phyloP scores from a whole-genome alignment of 2,329 filamentous ascomycete genomes.

The Ceratocystis variospora region DNA sequence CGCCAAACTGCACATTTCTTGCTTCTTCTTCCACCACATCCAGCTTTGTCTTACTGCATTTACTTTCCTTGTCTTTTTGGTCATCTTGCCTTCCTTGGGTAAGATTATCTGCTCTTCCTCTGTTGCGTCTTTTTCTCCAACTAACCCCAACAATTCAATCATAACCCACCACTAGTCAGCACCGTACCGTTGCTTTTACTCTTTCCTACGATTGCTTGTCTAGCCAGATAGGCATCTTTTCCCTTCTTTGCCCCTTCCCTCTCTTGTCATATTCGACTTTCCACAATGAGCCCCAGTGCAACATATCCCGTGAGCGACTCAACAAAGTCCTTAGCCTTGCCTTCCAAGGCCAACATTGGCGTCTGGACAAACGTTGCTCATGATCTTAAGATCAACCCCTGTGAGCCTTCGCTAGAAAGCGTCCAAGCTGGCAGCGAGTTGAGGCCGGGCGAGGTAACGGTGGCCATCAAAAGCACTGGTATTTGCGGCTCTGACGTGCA shows the following conservation, averaged over 20 bases:
- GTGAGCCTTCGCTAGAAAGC: slow-evolving; percentile 61
- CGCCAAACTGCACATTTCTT: not conserved
- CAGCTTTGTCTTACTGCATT: not conserved
- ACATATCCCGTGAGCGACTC: slow-evolving; percentile 18
- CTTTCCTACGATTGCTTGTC: not conserved
- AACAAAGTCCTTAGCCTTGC: not conserved
- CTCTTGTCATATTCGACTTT: not conserved
- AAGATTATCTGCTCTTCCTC: not conserved
- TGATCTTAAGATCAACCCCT: slow-evolving; percentile 75
- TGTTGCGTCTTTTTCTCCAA: not conserved
- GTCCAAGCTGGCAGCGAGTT: slow-evolving; percentile 55
- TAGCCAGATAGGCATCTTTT: not conserved
- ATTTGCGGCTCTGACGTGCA: slow-evolving; percentile 97
- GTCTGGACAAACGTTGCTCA: slow-evolving; percentile 92
- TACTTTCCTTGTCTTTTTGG: not conserved
- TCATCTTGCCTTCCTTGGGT: not conserved
- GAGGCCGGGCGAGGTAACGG: slow-evolving; percentile 68
- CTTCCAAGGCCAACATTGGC: slow-evolving; percentile 72
- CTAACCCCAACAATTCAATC: not conserved
- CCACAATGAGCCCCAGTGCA: slow-evolving; percentile 27
- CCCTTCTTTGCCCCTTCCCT: not conserved
- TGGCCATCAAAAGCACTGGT: slow-evolving; percentile 84
- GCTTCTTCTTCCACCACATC: not conserved
- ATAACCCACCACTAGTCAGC: not conserved
- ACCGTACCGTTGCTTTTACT: not conserved